Evolutionary conservation across 2,329 filamentous ascomycete species (phyloP).

Genomic region (Trichoderma simmonsii): DNA sequence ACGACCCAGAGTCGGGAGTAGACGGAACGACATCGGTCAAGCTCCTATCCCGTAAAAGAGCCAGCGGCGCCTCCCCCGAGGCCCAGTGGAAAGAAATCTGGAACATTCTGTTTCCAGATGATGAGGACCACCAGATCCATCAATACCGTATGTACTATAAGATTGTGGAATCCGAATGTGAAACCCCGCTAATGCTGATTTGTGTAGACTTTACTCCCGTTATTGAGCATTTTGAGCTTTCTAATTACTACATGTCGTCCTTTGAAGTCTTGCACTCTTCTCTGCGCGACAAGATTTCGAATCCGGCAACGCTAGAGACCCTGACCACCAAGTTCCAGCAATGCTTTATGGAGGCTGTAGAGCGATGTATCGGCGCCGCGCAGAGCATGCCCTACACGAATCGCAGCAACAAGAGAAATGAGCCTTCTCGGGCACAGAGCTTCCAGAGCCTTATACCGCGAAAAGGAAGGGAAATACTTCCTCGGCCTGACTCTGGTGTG

Average conservation of each 20-base stretch:
- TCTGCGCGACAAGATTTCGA: constrained; percentile 38
- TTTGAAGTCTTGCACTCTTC: constrained; percentile 34
- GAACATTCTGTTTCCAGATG: constrained; percentile 42
- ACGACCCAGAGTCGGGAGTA: constrained; percentile 40
- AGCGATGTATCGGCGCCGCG: constrained; percentile 35
- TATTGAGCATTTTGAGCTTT: constrained; percentile 42
- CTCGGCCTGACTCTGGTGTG: constrained; percentile 39
- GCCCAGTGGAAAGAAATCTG: constrained; percentile 42
- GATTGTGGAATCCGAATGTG: neutral
- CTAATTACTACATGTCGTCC: constrained; percentile 32
- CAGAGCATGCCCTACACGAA: constrained; percentile 40
- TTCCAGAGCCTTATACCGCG: constrained; percentile 24
- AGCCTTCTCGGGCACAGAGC: constrained; percentile 25
- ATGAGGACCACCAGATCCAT: constrained; percentile 34
- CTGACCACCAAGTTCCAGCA: constrained; percentile 40
- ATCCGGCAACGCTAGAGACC: constrained; percentile 37
- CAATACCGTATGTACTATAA: constrained; percentile 28
- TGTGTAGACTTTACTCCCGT: constrained; percentile 39
- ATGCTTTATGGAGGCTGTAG: constrained; percentile 39
- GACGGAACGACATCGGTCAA: constrained; percentile 41
- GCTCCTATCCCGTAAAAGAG: constrained; percentile 39
- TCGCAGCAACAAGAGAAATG: constrained; percentile 40
- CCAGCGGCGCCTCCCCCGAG: constrained; percentile 37
- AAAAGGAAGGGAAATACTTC: constrained; percentile 27
- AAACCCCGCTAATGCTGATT: neutral